Percentiles rank a stretch among this genome's conserved stretches.
phyloP scores from a whole-genome alignment of 176 grass and related monocot species.

The Musa schizocarpa region DNA sequence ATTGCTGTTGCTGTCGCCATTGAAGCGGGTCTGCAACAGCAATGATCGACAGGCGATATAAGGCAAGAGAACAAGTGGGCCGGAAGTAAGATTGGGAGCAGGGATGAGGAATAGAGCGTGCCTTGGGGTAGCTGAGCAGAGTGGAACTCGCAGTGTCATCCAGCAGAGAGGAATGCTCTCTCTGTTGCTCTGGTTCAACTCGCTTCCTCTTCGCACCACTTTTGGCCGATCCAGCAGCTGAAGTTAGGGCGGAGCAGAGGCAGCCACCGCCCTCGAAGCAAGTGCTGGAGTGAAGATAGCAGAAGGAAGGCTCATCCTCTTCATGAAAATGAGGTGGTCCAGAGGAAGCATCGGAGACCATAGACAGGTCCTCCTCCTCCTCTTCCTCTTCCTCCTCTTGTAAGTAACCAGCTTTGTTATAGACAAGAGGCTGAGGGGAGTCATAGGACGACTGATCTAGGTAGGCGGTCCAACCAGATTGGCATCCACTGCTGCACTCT shows the following conservation, averaged over 20 bases:
- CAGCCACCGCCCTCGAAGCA: not conserved
- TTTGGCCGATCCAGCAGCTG: slow-evolving; percentile 1
- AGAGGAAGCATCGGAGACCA: slow-evolving; percentile 96
- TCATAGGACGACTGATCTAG: slow-evolving; percentile 52
- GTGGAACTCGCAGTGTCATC: slow-evolving; percentile 97
- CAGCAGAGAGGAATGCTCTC: slow-evolving; percentile 39
- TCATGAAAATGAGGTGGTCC: slow-evolving; percentile 57
- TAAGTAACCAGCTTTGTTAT: slow-evolving; percentile 3
- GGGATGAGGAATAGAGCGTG: not conserved
- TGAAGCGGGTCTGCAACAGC: not conserved
- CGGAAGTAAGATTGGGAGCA: not conserved
- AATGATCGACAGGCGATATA: no score
- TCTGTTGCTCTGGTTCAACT: slow-evolving; percentile 26
- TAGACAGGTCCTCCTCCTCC: slow-evolving; percentile 77
- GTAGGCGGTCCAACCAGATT: slow-evolving; percentile 98
- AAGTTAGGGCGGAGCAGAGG: not conserved
- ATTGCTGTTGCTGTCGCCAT: not conserved
- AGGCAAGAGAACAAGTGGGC: not conserved
- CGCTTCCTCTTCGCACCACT: slow-evolving; percentile 27
- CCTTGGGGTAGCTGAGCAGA: slow-evolving; percentile 39
- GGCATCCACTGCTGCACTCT: slow-evolving; percentile 94
- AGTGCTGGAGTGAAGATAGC: not conserved
- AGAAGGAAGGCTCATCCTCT: slow-evolving; percentile 14
- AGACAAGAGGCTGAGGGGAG: slow-evolving; percentile 5
- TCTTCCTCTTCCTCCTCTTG: slow-evolving; percentile 19